Base-by-base conservation (phyloP, 768 basidiomycete species). In the Hortiboletus flavorubellus region DNA sequence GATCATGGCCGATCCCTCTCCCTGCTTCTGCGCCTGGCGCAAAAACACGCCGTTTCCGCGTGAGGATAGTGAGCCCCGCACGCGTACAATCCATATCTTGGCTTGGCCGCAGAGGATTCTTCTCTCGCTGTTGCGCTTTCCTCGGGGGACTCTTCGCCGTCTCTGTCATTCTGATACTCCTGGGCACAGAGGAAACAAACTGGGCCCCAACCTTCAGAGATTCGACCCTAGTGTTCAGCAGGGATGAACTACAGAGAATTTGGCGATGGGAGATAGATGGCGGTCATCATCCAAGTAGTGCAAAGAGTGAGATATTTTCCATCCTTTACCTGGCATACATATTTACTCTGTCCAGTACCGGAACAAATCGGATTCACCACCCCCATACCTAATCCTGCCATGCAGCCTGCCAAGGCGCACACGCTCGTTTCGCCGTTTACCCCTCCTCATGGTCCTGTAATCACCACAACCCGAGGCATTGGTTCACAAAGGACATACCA, bases 241-340 rank as follows among this genome's bases (percentile, higher is more conserved):
- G 84, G 29, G 77, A 85, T 40, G 88, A 94, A 64, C 69, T 95
- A 31, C 87, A 88, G 68, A 79, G 83, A 67, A 88, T 98, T 67
- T 97, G 94, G 93, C 80, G 83, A 58, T 97, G 93, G 93, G 94
- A 96, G 76, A 80, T 97, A 53, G 80, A 85, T 40, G 89, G 89
- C 60, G 94, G 93, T 7, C 93, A 95, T 73, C 89, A 88, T 73
- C 93, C 94, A 23, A 90, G 87, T 67, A 76, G 74, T 46, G 77
- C 81, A 48, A 78, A 79, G 47, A 82, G 91, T 90, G 71, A 67
- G 89, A 75, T 43, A 34, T 46, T 14, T 34, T 26, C 5, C 9
- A 9, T 58, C 30, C 3, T 38, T 21, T 72, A 50, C 44, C 37
- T 38, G 56, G 49, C 45, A 8, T 35, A n/a, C 42, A 21, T 34